Conservation (phyloP, 306 rosid species). For the Crataegus laevigata region DNA sequence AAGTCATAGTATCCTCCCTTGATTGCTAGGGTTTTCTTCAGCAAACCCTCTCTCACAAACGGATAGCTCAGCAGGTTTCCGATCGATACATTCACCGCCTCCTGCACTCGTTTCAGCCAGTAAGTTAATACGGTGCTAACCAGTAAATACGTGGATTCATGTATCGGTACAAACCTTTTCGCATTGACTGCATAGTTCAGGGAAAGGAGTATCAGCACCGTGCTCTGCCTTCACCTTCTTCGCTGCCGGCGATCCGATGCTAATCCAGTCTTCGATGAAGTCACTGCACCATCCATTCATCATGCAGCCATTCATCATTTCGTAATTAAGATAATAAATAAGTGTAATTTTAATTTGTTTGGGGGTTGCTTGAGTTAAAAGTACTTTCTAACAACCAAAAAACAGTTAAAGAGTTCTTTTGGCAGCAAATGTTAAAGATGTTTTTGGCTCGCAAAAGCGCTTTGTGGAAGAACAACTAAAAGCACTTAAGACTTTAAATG, state of each 20-base stretch:
- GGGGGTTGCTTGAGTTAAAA: too few species aligned
- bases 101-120: slow-evolving; percentile 37
- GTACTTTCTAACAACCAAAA: too few species aligned
- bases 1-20: slow-evolving; percentile 93
- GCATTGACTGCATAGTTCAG: slow-evolving; percentile 59
- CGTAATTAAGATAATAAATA: not conserved
- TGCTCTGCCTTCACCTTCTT: slow-evolving; percentile 49
- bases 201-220: slow-evolving; percentile 23
- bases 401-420: too few species aligned
- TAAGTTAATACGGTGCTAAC: not conserved
- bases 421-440: too few species aligned
- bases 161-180: slow-evolving; percentile 43
- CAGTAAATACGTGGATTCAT: too few species aligned
- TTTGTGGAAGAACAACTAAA: too few species aligned
- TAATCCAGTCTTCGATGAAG: slow-evolving; percentile 90
- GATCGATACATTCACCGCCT: slow-evolving; percentile 75
- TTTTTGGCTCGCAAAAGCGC: too few species aligned
- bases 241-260: slow-evolving; percentile 63
- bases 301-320: not conserved
- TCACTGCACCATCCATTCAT: slow-evolving; percentile 36
- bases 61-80: slow-evolving; percentile 90
- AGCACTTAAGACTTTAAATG: too few species aligned
- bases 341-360: too few species aligned
- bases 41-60: slow-evolving; percentile 85
- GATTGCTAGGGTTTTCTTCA: slow-evolving; percentile 66